These are phyloP conservation scores for Pharnaceum exiguum DNA, from an alignment of 148 eudicot species.

Conservation along the genomic window DNA sequence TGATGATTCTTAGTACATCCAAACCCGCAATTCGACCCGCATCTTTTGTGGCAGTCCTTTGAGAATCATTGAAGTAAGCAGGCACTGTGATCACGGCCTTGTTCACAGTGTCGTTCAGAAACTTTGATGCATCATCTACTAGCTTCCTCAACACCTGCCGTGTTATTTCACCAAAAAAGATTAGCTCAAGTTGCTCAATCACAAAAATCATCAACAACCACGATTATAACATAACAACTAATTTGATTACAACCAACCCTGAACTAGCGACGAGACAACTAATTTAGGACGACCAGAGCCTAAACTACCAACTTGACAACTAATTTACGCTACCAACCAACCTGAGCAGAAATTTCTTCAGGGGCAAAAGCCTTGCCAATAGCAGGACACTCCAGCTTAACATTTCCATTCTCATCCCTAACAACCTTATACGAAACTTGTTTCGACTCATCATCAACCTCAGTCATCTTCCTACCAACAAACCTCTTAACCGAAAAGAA, in stretches of 20 bases:
- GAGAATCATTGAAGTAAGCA: constrained; percentile 75
- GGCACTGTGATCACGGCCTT: constrained; percentile 78
- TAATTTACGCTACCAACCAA: too few relatives aligned
- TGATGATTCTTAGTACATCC: constrained; percentile 64
- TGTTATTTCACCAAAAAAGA: background rate
- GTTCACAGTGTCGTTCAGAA: constrained; percentile 59
- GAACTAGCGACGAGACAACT: background rate
- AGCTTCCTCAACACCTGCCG: constrained; percentile 65
- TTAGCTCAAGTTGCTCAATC: too few relatives aligned
- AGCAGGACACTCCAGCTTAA: constrained; percentile 70
- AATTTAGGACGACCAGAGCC: background rate
- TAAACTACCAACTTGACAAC: background rate
- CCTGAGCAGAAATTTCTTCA: constrained; percentile 79
- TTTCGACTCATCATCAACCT: constrained; percentile 69
- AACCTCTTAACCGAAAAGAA: constrained; percentile 41
- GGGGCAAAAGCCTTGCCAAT: constrained; percentile 54
- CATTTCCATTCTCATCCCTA: constrained; percentile 68
- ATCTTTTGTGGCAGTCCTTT: constrained; percentile 67
- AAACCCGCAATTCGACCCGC: constrained; percentile 74
- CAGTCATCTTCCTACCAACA: constrained; percentile 39
- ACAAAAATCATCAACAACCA: background rate
- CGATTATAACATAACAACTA: background rate
- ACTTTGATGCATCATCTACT: constrained; percentile 71
- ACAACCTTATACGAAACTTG: constrained; percentile 64
- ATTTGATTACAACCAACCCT: background rate